Evolutionary conservation across 164 flowering plant genomes (phyloP).

Genomic region (Magnolia officinalis): DNA sequence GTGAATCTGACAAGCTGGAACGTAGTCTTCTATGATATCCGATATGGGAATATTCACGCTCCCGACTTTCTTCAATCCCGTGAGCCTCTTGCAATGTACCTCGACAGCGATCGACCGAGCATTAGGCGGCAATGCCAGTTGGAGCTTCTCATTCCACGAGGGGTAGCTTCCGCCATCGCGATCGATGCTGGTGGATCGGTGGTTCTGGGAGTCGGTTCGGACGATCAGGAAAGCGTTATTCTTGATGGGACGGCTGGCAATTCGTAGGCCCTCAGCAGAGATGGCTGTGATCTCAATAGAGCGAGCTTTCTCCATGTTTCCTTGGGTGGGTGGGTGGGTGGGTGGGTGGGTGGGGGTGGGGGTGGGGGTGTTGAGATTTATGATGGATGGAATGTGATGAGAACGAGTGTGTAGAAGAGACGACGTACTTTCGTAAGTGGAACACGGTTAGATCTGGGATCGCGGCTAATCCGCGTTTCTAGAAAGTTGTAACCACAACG

Average conservation of each 20-base stretch:
- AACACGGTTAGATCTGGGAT: no score
- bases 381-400: not conserved
- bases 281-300: conserved; percentile 38
- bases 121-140: not conserved
- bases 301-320: not conserved
- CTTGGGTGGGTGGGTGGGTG: not conserved
- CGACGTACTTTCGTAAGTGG: not conserved
- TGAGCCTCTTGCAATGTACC: conserved; percentile 1
- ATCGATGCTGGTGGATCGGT: conserved; percentile 23
- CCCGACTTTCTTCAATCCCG: not conserved
- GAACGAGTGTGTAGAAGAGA: not conserved
- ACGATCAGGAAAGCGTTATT: conserved; percentile 36
- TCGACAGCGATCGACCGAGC: not conserved
- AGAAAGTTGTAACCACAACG: no score
- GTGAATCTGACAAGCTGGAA: not conserved
- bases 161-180: conserved; percentile 41
- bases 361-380: no score
- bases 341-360: not conserved
- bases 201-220: conserved; percentile 4
- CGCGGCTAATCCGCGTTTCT: no score
- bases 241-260: conserved; percentile 22
- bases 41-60: not conserved
- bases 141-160: conserved; percentile 46
- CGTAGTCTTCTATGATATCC: conserved; percentile 2
- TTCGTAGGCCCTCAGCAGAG: conserved; percentile 37